phyloP scores from a whole-genome alignment of 768 basidiomycete genomes.

The Auriscalpium orientale region DNA sequence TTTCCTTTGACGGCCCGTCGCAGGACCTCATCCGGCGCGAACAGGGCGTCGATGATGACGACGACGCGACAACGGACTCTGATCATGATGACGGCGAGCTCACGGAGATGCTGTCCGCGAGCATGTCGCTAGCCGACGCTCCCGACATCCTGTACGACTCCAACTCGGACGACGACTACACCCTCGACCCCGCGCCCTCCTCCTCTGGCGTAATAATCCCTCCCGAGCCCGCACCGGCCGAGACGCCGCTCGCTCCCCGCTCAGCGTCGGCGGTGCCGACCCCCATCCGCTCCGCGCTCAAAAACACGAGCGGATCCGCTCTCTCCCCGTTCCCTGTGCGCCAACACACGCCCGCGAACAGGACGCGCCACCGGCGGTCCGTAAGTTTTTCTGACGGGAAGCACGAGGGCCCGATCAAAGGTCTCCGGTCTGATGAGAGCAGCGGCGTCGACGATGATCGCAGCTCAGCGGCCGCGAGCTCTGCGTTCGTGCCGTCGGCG shows the following conservation, averaged over 20 bases:
- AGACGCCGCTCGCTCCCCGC: constrained; percentile 4
- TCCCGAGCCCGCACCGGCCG: background rate
- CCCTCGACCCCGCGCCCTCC: background rate
- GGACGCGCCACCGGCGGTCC: constrained; percentile 56
- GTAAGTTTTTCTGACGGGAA: constrained; percentile 98
- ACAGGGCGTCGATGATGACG: constrained; percentile 37
- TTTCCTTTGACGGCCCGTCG: constrained; percentile 59
- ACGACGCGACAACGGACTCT: constrained; percentile 34
- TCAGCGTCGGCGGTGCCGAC: constrained; percentile 23
- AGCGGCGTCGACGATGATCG: constrained; percentile 28
- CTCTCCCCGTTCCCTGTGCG: constrained; percentile 39
- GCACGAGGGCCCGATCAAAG: constrained; percentile 80
- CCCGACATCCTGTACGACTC: constrained; percentile 5
- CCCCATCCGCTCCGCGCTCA: constrained; percentile 32
- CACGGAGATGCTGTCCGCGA: constrained; percentile 15
- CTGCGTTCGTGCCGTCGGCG: constrained; percentile 44
- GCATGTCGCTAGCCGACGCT: constrained; percentile 12
- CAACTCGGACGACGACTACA: constrained; percentile 10
- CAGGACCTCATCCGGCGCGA: constrained; percentile 30
- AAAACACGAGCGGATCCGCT: constrained; percentile 44
- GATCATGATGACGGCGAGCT: constrained; percentile 19
- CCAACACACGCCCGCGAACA: constrained; percentile 48
- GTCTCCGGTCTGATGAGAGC: constrained; percentile 36
- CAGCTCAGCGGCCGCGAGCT: constrained; percentile 10
- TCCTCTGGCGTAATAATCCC: no score